Evolutionary conservation across 2,329 filamentous ascomycete genomes (phyloP).

Genomic region (Exophiala viscosa): DNA sequence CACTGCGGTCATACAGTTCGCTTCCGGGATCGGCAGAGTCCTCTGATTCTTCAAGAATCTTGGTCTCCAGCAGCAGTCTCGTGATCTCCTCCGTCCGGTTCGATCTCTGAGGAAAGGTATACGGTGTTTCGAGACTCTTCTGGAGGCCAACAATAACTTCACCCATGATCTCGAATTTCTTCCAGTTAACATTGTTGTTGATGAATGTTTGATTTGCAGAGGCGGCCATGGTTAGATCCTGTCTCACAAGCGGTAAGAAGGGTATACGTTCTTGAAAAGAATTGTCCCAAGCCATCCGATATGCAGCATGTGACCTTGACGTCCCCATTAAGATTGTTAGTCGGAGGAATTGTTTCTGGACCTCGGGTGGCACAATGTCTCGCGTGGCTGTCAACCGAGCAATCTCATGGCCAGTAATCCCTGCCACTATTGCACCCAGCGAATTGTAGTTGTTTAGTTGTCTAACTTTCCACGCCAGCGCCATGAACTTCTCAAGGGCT

Average conservation of each 20-base stretch:
- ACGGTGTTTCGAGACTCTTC: conserved; percentile 82
- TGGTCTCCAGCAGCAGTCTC: conserved; percentile 75
- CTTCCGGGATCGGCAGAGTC: conserved; percentile 36
- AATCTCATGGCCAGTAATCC: conserved; percentile 82
- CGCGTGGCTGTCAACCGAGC: conserved; percentile 78
- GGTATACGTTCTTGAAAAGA: conserved; percentile 85
- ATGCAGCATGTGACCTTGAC: conserved; percentile 87
- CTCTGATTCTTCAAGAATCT: conserved; percentile 82
- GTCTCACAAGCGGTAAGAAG: conserved; percentile 82
- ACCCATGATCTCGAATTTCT: conserved; percentile 93
- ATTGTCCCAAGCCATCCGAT: conserved; percentile 97
- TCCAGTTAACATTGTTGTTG: conserved; percentile 84
- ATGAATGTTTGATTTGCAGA: conserved; percentile 90
- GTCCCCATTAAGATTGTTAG: conserved; percentile 89
- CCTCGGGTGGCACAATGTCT: conserved; percentile 65
- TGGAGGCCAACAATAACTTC: conserved; percentile 88
- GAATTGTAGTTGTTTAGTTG: conserved; percentile 97
- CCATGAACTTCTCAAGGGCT: conserved; percentile 95
- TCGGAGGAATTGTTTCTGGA: conserved; percentile 80
- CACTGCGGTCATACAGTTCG: conserved; percentile 55
- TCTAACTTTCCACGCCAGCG: conserved; percentile 75
- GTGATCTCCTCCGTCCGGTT: conserved; percentile 61
- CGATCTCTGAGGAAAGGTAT: conserved; percentile 57
- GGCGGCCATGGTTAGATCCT: conserved; percentile 87
- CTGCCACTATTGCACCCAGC: conserved; percentile 87